Evolutionary conservation across 345 rosid species (phyloP).

Genomic region (Sisymbrium irio): DNA sequence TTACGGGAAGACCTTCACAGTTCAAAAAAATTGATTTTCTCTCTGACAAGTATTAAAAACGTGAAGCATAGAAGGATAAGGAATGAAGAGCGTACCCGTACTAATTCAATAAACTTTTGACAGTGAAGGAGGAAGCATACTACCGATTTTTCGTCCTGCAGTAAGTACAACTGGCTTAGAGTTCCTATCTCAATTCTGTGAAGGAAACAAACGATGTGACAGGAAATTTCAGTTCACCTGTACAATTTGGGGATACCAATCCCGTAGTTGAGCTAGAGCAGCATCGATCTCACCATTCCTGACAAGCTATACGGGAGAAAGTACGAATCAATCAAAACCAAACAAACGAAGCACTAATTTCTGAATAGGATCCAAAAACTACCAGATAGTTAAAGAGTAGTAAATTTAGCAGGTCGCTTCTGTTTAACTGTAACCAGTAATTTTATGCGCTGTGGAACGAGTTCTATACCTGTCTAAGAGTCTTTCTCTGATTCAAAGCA

Average conservation of each 20-base stretch:
- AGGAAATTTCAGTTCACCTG: constrained; percentile 49
- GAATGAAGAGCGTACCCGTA: constrained; percentile 61
- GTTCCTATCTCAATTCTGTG: constrained; percentile 15
- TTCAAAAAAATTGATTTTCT: too few species aligned
- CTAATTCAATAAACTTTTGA: constrained; percentile 85
- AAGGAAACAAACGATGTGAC: neutral
- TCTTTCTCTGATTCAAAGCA: constrained; percentile 73
- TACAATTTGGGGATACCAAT: constrained; percentile 80
- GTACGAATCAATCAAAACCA: constrained; percentile 23
- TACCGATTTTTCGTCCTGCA: constrained; percentile 87
- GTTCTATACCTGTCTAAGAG: constrained; percentile 72
- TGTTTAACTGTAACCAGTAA: neutral
- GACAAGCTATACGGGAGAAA: constrained; percentile 55
- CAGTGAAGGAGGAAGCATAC: constrained; percentile 84
- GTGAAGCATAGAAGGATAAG: constrained; percentile 1
- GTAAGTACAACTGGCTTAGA: constrained; percentile 22
- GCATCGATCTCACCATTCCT: constrained; percentile 79
- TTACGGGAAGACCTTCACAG: neutral
- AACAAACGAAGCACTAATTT: neutral
- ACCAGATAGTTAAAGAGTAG: neutral
- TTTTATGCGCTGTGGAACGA: constrained; percentile 1
- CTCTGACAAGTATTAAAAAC: neutral
- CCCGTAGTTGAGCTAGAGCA: constrained; percentile 59
- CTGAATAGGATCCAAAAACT: too few species aligned
- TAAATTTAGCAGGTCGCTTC: neutral